Evolutionary conservation across 495 filamentous ascomycete species (phyloP).

Genomic region (Hypoxylon fragiforme): DNA sequence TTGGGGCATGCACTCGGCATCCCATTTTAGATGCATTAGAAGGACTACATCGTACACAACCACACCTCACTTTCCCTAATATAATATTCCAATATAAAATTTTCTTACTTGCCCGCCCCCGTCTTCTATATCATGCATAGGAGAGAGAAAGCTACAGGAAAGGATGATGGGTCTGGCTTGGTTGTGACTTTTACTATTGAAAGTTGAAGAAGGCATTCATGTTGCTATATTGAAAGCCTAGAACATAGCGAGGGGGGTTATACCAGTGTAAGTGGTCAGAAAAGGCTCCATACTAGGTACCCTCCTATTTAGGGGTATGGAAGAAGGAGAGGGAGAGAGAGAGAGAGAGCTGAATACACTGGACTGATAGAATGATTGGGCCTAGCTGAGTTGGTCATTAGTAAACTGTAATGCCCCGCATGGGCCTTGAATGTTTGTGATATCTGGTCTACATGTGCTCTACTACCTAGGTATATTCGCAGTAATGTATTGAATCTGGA

Average conservation of each 20-base stretch:
- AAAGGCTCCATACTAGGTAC: constrained; percentile 5
- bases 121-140: not conserved
- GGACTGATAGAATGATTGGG: not conserved
- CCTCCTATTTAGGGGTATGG: constrained; percentile 2
- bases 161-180: constrained; percentile 2
- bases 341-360: constrained; percentile 19
- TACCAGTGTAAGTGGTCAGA: constrained; percentile 8
- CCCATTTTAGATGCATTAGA: constrained; percentile 35
- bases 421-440: too few relatives aligned
- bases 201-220: not conserved
- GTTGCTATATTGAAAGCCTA: constrained; percentile 6
- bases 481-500: too few relatives aligned
- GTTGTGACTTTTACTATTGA: constrained; percentile 1
- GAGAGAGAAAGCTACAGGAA: constrained; percentile 8
- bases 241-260: constrained; percentile 2
- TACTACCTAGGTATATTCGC: too few relatives aligned
- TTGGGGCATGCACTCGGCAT: constrained; percentile 21
- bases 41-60: constrained; percentile 26
- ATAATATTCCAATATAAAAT: constrained; percentile 32
- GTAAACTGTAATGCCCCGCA: too few relatives aligned
- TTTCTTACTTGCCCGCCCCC: not conserved
- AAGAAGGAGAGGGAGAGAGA: not conserved
- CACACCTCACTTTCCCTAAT: constrained; percentile 32
- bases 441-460: too few relatives aligned
- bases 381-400: not conserved